Evolutionary conservation across 257 asterid genomes (phyloP).

Genomic region (Rhazya stricta): DNA sequence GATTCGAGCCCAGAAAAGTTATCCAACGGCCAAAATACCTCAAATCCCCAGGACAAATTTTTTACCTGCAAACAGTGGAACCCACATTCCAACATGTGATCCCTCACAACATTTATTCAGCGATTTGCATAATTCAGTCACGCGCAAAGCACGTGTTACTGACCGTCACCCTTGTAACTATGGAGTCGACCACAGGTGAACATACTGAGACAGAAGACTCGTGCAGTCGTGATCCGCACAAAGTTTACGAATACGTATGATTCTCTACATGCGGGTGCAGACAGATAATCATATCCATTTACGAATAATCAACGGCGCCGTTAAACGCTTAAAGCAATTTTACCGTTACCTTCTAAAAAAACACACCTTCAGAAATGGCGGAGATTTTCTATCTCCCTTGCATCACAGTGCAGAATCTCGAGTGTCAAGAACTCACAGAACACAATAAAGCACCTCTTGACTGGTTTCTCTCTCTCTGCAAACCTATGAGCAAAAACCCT

Average conservation of each 20-base stretch:
- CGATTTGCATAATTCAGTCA: slow-evolving; percentile 20
- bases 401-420: slow-evolving; percentile 4
- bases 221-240: neutral
- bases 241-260: slow-evolving; percentile 1
- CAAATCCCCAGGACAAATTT: slow-evolving; percentile 7
- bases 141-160: slow-evolving; percentile 37
- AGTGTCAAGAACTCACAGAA: slow-evolving; percentile 25
- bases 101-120: neutral
- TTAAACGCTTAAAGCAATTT: slow-evolving; percentile 14
- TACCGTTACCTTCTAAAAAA: slow-evolving; percentile 30
- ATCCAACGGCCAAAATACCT: slow-evolving; percentile 32
- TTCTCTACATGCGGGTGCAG: slow-evolving; percentile 21
- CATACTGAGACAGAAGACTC: slow-evolving; percentile 7
- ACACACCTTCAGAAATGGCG: neutral
- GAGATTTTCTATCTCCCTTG: neutral
- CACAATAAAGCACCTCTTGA: slow-evolving; percentile 17
- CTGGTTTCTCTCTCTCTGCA: slow-evolving; percentile 15
- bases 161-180: slow-evolving; percentile 3
- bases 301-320: slow-evolving; percentile 13
- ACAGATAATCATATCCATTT: slow-evolving; percentile 13
- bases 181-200: slow-evolving; percentile 12
- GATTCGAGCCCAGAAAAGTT: slow-evolving; percentile 10
- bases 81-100: slow-evolving; percentile 30
- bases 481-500: slow-evolving; percentile 7
- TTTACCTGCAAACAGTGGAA: slow-evolving; percentile 1